A percentile compares a stretch with the other conserved stretches of the same genome.
Evolutionary conservation across 2,329 filamentous ascomycete genomes (phyloP).

Genomic region (Beauveria brongniartii): DNA sequence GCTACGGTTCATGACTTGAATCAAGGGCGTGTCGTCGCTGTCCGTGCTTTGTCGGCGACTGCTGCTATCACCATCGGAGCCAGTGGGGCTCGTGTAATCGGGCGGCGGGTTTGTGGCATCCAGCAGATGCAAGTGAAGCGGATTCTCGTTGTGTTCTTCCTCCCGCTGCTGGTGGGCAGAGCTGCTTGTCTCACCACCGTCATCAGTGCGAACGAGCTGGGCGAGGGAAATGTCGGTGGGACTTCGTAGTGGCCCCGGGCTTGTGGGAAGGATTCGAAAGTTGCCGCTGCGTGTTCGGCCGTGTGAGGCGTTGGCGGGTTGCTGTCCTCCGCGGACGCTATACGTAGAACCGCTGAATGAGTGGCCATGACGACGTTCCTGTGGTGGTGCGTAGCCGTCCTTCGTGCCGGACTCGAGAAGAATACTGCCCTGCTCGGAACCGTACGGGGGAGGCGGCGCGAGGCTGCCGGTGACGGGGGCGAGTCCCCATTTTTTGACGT

Average conservation of each 20-base stretch:
- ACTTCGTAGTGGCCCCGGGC: constrained; percentile 80
- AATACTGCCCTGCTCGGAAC: constrained; percentile 94
- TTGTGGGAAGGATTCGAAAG: constrained; percentile 69
- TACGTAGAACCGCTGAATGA: constrained; percentile 31
- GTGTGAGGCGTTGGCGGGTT: constrained; percentile 52
- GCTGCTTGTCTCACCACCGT: constrained; percentile 62
- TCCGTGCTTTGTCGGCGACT: constrained; percentile 51
- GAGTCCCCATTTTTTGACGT: constrained; percentile 99
- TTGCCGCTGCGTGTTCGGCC: constrained; percentile 70
- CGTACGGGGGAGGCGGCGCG: constrained; percentile 91
- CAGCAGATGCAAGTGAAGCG: constrained; percentile 35
- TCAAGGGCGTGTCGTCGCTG: constrained; percentile 48
- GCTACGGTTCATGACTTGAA: constrained; percentile 41
- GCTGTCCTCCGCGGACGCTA: constrained; percentile 30
- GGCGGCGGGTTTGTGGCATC: constrained; percentile 58
- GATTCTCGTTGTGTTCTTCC: constrained; percentile 26
- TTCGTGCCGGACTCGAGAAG: constrained; percentile 77
- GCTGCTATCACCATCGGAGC: constrained; percentile 38
- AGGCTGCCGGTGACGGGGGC: constrained; percentile 93
- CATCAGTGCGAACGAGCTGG: constrained; percentile 65
- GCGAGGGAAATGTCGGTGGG: constrained; percentile 95
- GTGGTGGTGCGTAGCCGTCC: constrained; percentile 42
- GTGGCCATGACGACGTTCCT: constrained; percentile 37
- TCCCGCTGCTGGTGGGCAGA: constrained; percentile 21
- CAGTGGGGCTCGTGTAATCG: constrained; percentile 60